Conservation (phyloP, 495 filamentous ascomycete genomes). For the Penicillium nucicola region DNA sequence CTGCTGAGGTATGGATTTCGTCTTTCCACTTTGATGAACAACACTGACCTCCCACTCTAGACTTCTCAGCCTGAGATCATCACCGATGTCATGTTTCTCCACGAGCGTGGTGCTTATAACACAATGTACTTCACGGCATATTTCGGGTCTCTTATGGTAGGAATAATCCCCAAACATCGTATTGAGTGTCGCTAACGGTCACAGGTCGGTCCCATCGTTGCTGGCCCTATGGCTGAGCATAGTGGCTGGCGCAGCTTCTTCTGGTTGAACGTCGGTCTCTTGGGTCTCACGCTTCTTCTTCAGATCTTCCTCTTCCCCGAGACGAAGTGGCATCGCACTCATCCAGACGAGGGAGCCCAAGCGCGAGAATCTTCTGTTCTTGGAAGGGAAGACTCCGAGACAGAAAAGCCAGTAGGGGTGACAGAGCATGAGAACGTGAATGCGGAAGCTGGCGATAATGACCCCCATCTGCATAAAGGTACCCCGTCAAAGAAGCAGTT, state of each 20-base stretch:
- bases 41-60: constrained; percentile 18
- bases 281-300: constrained; percentile 43
- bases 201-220: constrained; percentile 51
- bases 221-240: constrained; percentile 55
- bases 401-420: constrained; percentile 17
- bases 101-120: constrained; percentile 63
- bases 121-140: constrained; percentile 61
- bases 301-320: constrained; percentile 59
- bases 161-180: not conserved
- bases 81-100: constrained; percentile 63
- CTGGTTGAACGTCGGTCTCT: constrained; percentile 53
- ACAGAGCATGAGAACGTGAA: constrained; percentile 17
- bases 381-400: not conserved
- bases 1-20: constrained; percentile 28
- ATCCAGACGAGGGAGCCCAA: constrained; percentile 18
- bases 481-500: constrained; percentile 54
- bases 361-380: not conserved
- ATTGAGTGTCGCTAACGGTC: not conserved
- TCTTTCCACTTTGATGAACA: not conserved
- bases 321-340: constrained; percentile 54
- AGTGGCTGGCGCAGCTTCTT: constrained; percentile 57
- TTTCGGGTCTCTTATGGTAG: constrained; percentile 41
- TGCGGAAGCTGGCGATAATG: constrained; percentile 15
- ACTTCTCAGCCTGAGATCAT: constrained; percentile 62
- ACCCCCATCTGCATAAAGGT: constrained; percentile 46